phyloP scores from a whole-genome alignment of 1,284 basidiomycete genomes.

The Salmacisia buchloeana region DNA sequence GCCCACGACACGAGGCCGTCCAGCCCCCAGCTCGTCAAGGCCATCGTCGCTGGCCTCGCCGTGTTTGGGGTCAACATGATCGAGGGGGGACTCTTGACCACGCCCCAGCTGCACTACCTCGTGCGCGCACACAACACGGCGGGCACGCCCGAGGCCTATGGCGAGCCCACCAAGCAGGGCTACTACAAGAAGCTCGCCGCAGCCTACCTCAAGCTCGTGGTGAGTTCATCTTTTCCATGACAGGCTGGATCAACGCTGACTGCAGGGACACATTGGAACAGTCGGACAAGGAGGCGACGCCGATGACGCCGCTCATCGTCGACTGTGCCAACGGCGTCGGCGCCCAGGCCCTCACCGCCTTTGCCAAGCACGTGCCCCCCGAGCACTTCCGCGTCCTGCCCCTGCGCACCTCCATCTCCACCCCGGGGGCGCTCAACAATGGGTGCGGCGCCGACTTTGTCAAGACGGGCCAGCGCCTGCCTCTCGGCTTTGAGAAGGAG shows the following conservation, averaged over 20 bases:
- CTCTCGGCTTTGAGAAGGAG: conserved; percentile 41
- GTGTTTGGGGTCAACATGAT: conserved; percentile 57
- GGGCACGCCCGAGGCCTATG: conserved; percentile 65
- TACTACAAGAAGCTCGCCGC: conserved; percentile 80
- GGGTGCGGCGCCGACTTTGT: conserved; percentile 94
- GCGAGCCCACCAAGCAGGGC: conserved; percentile 75
- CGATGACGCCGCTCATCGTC: conserved; percentile 64
- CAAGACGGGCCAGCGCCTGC: conserved; percentile 63
- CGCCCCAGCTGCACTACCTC: conserved; percentile 91
- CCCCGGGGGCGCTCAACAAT: conserved; percentile 69
- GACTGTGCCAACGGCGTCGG: conserved; percentile 99
- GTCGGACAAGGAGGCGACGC: conserved; percentile 30
- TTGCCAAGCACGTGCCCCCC: conserved; percentile 39
- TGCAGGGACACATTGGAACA: background rate
- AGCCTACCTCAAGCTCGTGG: conserved; percentile 81
- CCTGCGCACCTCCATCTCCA: conserved; percentile 54
- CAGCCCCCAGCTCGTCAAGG: conserved; percentile 71
- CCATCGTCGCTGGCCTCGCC: conserved; percentile 75
- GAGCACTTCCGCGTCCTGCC: conserved; percentile 29
- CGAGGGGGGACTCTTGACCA: conserved; percentile 73
- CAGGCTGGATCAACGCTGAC: background rate
- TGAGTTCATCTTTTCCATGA: no score
- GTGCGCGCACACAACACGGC: conserved; percentile 84
- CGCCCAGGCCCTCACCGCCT: conserved; percentile 53
- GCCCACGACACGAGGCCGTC: conserved; percentile 90